Conservation (phyloP, 345 rosid species). For the Psidium friedrichsthalianum region DNA sequence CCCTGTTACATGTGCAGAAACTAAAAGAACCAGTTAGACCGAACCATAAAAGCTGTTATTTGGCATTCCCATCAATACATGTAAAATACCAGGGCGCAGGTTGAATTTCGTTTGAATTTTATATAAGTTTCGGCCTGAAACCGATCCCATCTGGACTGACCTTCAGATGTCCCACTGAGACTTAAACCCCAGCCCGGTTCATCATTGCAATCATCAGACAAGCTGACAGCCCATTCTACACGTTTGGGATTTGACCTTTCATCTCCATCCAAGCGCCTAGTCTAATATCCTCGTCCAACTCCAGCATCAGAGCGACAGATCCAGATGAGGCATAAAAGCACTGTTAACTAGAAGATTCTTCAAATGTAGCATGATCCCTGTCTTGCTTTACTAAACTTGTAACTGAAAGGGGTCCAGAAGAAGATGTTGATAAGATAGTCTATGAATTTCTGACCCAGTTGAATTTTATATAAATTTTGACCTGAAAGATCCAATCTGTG, state of each 20-base stretch:
- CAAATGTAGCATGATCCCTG: conserved; percentile 6
- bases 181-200: conserved; percentile 76
- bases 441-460: no score
- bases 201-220: conserved; percentile 50
- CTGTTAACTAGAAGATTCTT: conserved; percentile 14
- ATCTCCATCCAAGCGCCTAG: conserved; percentile 74
- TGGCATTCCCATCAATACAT: conserved; percentile 37
- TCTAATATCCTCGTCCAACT: conserved; percentile 48
- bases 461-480: no score
- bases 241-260: conserved; percentile 29
- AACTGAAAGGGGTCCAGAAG: conserved; percentile 37
- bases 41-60: conserved; percentile 48
- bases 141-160: conserved; percentile 23
- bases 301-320: conserved; percentile 54
- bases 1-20: background rate
- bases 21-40: conserved; percentile 73
- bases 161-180: conserved; percentile 40
- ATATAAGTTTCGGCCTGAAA: conserved; percentile 61
- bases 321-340: conserved; percentile 16
- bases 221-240: conserved; percentile 47
- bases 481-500: no score
- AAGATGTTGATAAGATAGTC: conserved; percentile 13
- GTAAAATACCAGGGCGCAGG: conserved; percentile 60
- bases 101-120: conserved; percentile 42
- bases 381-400: conserved; percentile 21